Evolutionary conservation across 352 stramenopile genomes (phyloP).

Genomic region (Phytophthora foliorum): DNA sequence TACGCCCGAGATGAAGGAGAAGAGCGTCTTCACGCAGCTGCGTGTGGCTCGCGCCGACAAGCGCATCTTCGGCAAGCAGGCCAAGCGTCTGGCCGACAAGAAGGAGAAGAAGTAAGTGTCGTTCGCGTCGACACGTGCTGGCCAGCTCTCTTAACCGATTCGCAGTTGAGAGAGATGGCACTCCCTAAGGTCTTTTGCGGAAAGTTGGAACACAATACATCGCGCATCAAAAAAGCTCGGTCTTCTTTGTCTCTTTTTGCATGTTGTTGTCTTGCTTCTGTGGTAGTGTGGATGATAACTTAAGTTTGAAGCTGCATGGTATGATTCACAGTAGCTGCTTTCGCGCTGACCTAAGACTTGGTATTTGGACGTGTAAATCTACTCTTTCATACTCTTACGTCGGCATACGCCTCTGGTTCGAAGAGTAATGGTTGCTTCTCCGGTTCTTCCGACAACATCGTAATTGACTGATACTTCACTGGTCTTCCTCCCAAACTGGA

Average conservation of each 20-base stretch:
- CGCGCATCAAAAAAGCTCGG: slow-evolving; percentile 45
- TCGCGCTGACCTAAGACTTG: too few species aligned
- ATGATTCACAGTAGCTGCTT: too few species aligned
- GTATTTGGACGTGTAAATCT: slow-evolving; percentile 1
- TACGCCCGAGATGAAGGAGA: slow-evolving; percentile 90
- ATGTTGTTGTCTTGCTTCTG: not conserved
- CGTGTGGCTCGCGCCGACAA: slow-evolving; percentile 88
- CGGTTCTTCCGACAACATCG: slow-evolving; percentile 18
- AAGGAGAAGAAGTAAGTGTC: slow-evolving; percentile 84
- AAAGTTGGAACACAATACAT: slow-evolving; percentile 79
- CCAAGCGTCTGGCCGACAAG: slow-evolving; percentile 92
- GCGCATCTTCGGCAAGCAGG: slow-evolving; percentile 90
- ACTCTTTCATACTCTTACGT: slow-evolving; percentile 34
- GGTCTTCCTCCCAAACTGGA: slow-evolving; percentile 1
- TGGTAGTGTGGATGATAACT: too few species aligned
- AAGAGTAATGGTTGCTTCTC: slow-evolving; percentile 63
- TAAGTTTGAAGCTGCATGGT: too few species aligned
- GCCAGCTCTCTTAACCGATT: slow-evolving; percentile 24
- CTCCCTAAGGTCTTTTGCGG: slow-evolving; percentile 59
- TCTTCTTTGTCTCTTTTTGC: not conserved
- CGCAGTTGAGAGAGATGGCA: slow-evolving; percentile 18
- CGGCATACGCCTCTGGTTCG: slow-evolving; percentile 34
- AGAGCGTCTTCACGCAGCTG: slow-evolving; percentile 85
- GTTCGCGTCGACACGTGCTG: slow-evolving; percentile 34
- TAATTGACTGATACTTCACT: slow-evolving; percentile 25